Base-by-base conservation (phyloP, 2,329 filamentous ascomycete genomes). In the Annulohypoxylon truncatum region DNA sequence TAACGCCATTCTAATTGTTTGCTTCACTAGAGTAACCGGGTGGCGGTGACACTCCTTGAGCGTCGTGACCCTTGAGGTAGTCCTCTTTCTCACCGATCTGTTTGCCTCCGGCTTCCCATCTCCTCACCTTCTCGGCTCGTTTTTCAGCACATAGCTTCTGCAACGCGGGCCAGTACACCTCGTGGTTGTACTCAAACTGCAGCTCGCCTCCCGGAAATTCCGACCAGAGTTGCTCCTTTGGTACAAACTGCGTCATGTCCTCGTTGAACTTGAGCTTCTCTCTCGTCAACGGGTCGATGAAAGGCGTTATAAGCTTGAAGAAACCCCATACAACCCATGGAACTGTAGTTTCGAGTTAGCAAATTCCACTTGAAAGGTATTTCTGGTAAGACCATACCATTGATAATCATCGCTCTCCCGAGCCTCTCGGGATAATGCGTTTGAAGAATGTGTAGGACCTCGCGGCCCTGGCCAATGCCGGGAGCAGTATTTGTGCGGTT, bases 261-360 rank as follows among this genome's bases (percentile, higher is more conserved):
- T 97, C 94, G 83, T 98, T 97, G 85, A 97, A 97, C 82, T 96
- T 96, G 82, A 99, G 90, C 84, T 99, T 99, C 76, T 96, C 90
- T 63, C 92, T 89, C 8, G 96, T 99, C 74, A 94, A 83, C 6
- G 96, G 96, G 79, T 99, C 96, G 81, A 99, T 97, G 81, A 99
- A 97, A 38, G 95, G 94, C 3, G 89, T 94, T 80, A 99, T 94
- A 74, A 97, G 83, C 81, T 97, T 97, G 86, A 98, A 97, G 85
- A 99, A 99, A 53, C 92, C 92, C 79, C 88, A 90, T 66, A 98
- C 92, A 69, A 97, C 87, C 89, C 93, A 97, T 0, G 95, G 95
- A 51, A 97, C 92, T 95, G 69, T 51, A 61, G 33, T 20, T 15
- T 48, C 12, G 12, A 20, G 44, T 74, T 60, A 74, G 67, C 35